Percentiles rank a stretch among this genome's conserved stretches.
These are phyloP conservation scores for Colletotrichum brevisporum DNA, from an alignment of 2,329 filamentous ascomycete species.

Conservation along the genomic window DNA sequence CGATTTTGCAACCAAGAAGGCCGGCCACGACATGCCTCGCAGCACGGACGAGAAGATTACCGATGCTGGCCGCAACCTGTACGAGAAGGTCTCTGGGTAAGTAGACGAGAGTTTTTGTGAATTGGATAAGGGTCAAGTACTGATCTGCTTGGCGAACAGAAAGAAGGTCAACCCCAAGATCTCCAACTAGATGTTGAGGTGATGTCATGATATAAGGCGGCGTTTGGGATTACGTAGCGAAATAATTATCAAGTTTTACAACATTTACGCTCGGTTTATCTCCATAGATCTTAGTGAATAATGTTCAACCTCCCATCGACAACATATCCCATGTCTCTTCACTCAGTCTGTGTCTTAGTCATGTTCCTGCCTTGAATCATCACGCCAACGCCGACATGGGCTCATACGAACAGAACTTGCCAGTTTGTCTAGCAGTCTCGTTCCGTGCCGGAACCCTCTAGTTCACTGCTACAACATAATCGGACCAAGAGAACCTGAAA, in stretches of 20 bases:
- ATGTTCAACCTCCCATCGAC: no score
- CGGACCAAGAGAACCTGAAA: no score
- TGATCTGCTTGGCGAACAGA: conserved; percentile 26
- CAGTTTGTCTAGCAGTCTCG: no score
- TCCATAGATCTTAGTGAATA: no score
- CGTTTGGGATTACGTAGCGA: background rate
- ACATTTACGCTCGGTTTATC: no score
- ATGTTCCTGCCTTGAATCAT: rapidly evolving
- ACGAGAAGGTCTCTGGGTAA: conserved; percentile 56
- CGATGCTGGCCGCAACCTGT: conserved; percentile 51
- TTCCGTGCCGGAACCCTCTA: no score
- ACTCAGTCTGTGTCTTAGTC: no score
- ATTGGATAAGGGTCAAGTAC: no score
- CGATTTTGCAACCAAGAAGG: conserved; percentile 49
- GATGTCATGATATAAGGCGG: background rate
- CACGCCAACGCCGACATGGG: no score
- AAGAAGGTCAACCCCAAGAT: conserved; percentile 50
- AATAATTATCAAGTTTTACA: background rate
- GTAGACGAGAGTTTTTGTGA: conserved; percentile 7
- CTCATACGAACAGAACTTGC: no score
- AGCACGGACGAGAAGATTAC: conserved; percentile 57
- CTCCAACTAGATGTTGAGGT: conserved; percentile 49
- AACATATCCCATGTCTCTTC: no score
- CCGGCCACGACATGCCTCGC: conserved; percentile 51
- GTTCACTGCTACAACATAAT: no score